Conservation (phyloP, 2,329 filamentous ascomycete species). For the Sclerotinia glacialis region DNA sequence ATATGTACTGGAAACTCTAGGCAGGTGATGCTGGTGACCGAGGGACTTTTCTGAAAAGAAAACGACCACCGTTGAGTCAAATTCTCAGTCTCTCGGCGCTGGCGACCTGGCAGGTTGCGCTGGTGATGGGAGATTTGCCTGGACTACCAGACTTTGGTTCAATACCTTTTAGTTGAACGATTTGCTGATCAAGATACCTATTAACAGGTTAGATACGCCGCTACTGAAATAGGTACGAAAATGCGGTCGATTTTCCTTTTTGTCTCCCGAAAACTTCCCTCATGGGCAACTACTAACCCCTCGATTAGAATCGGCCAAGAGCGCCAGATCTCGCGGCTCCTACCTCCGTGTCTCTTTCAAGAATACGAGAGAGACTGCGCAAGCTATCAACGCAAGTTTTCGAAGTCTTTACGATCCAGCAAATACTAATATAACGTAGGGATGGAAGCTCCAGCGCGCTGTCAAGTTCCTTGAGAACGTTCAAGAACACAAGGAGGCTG, state of each 20-base stretch:
- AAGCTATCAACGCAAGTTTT: constrained; percentile 75
- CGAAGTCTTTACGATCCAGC: neutral
- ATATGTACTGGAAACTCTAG: neutral
- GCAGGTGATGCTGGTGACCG: neutral
- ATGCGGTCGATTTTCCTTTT: neutral
- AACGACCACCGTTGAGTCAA: neutral
- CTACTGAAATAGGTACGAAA: constrained; percentile 40
- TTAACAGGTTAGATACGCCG: constrained; percentile 87
- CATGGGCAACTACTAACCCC: constrained; percentile 38
- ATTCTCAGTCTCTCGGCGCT: neutral
- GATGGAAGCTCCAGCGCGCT: constrained; percentile 41
- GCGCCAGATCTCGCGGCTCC: constrained; percentile 94
- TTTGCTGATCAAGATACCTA: neutral
- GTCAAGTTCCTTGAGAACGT: constrained; percentile 98
- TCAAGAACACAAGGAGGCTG: constrained; percentile 91
- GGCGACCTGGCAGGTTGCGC: neutral
- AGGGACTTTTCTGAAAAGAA: neutral
- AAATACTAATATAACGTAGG: constrained; percentile 1
- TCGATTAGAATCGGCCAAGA: constrained; percentile 59
- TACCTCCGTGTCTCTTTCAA: constrained; percentile 95
- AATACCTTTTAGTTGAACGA: neutral
- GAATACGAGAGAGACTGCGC: constrained; percentile 99
- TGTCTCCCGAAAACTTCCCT: constrained; percentile 61
- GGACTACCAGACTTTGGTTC: neutral
- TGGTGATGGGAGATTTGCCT: neutral